phyloP scores from a whole-genome alignment of 2,329 filamentous ascomycete species.

The Alternaria hordeiaustralica region DNA sequence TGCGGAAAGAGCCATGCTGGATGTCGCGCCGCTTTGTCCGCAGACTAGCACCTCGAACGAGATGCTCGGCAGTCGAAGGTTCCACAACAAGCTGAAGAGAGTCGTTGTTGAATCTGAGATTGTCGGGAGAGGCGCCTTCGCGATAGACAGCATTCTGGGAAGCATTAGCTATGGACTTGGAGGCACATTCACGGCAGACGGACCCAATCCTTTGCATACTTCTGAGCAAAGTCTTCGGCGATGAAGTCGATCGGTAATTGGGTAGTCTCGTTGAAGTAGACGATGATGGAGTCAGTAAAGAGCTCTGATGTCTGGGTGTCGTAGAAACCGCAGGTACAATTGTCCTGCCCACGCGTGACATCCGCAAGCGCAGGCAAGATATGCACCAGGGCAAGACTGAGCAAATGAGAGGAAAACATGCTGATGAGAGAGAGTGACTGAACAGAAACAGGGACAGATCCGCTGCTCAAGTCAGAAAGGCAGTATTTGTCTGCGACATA shows the following conservation, averaged over 20 bases:
- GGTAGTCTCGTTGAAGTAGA: constrained; percentile 59
- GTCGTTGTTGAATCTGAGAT: constrained; percentile 47
- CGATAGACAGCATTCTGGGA: constrained; percentile 50
- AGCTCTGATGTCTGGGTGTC: constrained; percentile 48
- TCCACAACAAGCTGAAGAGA: constrained; percentile 48
- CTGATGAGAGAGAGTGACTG: constrained; percentile 17
- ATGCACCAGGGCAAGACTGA: constrained; percentile 22
- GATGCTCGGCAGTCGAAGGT: constrained; percentile 43
- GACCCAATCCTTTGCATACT: constrained; percentile 55
- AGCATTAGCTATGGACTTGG: background rate
- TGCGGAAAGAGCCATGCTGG: constrained; percentile 56
- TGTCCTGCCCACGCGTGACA: constrained; percentile 22
- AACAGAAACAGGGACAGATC: constrained; percentile 7
- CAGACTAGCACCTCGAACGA: constrained; percentile 54
- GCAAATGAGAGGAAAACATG: constrained; percentile 16
- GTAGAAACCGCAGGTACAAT: constrained; percentile 57
- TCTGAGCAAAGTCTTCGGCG: constrained; percentile 51
- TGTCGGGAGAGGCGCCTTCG: constrained; percentile 51
- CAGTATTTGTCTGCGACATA: constrained; percentile 7
- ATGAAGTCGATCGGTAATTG: constrained; percentile 47
- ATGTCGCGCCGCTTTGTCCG: constrained; percentile 55
- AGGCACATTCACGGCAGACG: background rate
- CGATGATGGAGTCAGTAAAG: constrained; percentile 57
- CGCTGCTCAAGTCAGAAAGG: constrained; percentile 2
- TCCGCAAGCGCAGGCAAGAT: constrained; percentile 24